Evolutionary conservation across 768 basidiomycete genomes (phyloP).

Genomic region (Phanerochaete carnosa): DNA sequence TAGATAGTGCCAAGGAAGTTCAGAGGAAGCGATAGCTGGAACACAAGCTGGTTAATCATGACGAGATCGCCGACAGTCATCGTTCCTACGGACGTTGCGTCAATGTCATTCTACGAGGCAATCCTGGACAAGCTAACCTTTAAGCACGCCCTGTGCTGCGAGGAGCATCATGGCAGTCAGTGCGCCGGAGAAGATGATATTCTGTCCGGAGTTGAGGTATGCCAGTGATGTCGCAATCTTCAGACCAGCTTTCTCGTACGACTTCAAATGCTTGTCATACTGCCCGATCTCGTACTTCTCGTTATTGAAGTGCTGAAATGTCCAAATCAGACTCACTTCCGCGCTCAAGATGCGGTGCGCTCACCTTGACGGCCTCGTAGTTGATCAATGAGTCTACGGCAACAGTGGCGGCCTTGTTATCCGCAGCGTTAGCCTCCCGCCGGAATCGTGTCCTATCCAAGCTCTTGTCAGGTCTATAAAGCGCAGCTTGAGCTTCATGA

Average conservation of each 20-base stretch:
- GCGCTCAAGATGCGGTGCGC: background rate
- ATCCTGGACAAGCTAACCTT: constrained; percentile 43
- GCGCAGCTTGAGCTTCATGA: background rate
- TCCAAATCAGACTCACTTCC: background rate
- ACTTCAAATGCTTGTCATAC: constrained; percentile 84
- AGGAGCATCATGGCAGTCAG: constrained; percentile 95
- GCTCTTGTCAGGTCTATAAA: background rate
- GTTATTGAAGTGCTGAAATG: constrained; percentile 89
- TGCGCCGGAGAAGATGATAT: constrained; percentile 92
- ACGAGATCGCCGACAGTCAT: constrained; percentile 99
- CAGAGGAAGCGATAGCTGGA: constrained; percentile 93
- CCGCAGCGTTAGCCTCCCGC: constrained; percentile 91
- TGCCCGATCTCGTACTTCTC: constrained; percentile 87
- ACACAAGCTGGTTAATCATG: constrained; percentile 98
- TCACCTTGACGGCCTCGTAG: constrained; percentile 96
- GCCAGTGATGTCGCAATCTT: constrained; percentile 95
- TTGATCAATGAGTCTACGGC: constrained; percentile 97
- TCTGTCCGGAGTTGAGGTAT: constrained; percentile 93
- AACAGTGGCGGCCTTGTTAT: constrained; percentile 92
- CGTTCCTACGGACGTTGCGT: constrained; percentile 56
- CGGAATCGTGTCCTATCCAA: constrained; percentile 82
- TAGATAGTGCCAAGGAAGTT: constrained; percentile 98
- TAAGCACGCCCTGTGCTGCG: constrained; percentile 90
- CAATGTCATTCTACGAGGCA: background rate
- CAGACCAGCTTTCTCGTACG: constrained; percentile 89